A percentile compares a stretch with the other conserved stretches of the same genome.
Conservation (phyloP, 805 yeast species). For the Metschnikowia reukaufii region DNA sequence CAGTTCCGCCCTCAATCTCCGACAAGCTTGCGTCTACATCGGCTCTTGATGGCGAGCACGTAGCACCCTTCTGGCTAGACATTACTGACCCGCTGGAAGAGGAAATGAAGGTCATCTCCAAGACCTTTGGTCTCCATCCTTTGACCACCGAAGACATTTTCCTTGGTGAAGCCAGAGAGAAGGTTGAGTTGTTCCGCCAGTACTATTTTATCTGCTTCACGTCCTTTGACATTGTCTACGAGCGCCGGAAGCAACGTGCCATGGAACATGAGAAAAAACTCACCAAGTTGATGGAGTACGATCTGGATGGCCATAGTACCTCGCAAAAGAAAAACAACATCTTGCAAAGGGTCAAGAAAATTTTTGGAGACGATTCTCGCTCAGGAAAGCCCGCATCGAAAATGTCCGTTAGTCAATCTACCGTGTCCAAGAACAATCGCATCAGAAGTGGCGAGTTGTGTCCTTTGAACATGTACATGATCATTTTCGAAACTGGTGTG, state of each 20-base stretch:
- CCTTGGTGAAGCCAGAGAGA: conserved; percentile 91
- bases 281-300: conserved; percentile 36
- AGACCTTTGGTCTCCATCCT: conserved; percentile 94
- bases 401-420: conserved; percentile 14
- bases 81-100: conserved; percentile 92
- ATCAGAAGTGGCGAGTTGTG: conserved; percentile 60
- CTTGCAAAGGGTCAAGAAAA: conserved; percentile 7
- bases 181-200: conserved; percentile 87
- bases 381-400: conserved; percentile 11
- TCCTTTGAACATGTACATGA: conserved; percentile 89
- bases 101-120: conserved; percentile 88
- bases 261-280: conserved; percentile 45
- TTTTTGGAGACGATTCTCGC: conserved; percentile 12
- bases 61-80: conserved; percentile 77
- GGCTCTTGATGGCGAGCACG: conserved; percentile 6
- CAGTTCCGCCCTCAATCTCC: conserved; percentile 5
- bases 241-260: conserved; percentile 54
- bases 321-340: conserved; percentile 7
- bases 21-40: conserved; percentile 4
- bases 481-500: conserved; percentile 89
- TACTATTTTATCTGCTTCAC: conserved; percentile 89
- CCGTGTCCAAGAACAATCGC: conserved; percentile 28
- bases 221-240: conserved; percentile 65
- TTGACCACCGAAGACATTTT: conserved; percentile 94
- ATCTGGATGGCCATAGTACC: conserved; percentile 8